Percentiles rank a stretch among this genome's conserved stretches.
Conservation (phyloP, 768 basidiomycete species). For the Jaapia argillacea region DNA sequence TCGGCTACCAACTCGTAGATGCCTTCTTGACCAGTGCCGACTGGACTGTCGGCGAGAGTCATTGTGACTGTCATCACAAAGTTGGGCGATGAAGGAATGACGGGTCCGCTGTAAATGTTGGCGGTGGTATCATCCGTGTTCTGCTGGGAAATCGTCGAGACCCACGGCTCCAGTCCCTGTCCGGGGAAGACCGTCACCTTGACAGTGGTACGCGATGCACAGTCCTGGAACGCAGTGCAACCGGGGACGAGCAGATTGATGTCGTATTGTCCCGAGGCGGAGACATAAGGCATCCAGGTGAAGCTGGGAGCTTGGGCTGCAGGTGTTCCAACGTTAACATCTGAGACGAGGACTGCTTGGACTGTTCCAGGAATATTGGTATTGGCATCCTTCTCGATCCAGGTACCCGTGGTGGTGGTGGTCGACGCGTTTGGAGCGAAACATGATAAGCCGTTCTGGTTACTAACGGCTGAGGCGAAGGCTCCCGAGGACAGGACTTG, state of each 20-base stretch:
- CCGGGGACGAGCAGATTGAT: slow-evolving; percentile 83
- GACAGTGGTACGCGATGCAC: slow-evolving; percentile 70
- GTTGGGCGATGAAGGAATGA: slow-evolving; percentile 60
- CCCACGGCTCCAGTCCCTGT: slow-evolving; percentile 47
- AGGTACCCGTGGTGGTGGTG: slow-evolving; percentile 54
- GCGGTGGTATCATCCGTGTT: slow-evolving; percentile 50
- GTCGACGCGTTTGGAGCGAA: slow-evolving; percentile 71
- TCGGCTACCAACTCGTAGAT: slow-evolving; percentile 80
- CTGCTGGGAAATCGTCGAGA: slow-evolving; percentile 67
- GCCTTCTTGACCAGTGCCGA: slow-evolving; percentile 53
- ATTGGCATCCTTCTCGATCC: slow-evolving; percentile 52
- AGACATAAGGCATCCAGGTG: slow-evolving; percentile 91
- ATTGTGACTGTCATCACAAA: slow-evolving; percentile 73
- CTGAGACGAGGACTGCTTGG: slow-evolving; percentile 63
- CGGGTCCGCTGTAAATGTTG: slow-evolving; percentile 72
- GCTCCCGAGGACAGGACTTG: slow-evolving; percentile 90
- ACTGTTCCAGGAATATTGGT: slow-evolving; percentile 77
- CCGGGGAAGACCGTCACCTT: slow-evolving; percentile 78
- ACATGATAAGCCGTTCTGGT: slow-evolving; percentile 58
- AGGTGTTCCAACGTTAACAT: slow-evolving; percentile 53
- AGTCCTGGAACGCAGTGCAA: slow-evolving; percentile 74
- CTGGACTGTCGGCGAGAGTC: slow-evolving; percentile 56
- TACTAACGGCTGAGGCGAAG: slow-evolving; percentile 64
- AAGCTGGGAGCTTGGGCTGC: slow-evolving; percentile 60
- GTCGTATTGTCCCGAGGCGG: slow-evolving; percentile 77